These are phyloP conservation scores for Triangularia setosa DNA, from an alignment of 2,329 filamentous ascomycete species.

Conservation along the genomic window DNA sequence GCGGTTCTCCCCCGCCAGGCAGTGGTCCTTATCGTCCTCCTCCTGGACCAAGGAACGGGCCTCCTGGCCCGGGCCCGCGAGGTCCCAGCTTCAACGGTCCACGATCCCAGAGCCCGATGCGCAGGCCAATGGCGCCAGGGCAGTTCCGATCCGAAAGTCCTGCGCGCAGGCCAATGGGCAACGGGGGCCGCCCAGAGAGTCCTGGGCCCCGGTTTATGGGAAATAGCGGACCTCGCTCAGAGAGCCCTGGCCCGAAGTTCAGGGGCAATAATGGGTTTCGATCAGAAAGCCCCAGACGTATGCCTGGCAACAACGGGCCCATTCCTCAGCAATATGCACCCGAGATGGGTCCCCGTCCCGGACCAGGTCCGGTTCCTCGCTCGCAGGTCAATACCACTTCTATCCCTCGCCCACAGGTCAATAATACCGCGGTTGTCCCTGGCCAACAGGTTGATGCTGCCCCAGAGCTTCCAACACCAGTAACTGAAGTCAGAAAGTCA, in stretches of 20 bases:
- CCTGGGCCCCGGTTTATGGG: conserved; percentile 3
- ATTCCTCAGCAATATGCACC: neutral
- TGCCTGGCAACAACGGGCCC: neutral
- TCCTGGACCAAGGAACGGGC: neutral
- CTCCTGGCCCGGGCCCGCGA: neutral
- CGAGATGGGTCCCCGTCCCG: neutral
- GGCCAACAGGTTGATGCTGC: neutral
- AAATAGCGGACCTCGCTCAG: conserved; percentile 1
- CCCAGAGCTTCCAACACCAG: conserved; percentile 6
- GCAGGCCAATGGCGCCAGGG: conserved; percentile 19
- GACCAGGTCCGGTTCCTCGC: neutral
- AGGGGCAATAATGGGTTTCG: neutral
- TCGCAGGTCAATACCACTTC: neutral
- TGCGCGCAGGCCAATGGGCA: conserved; percentile 6
- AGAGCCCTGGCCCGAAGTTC: conserved; percentile 7
- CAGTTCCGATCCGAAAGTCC: conserved; percentile 14
- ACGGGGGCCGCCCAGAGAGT: conserved; percentile 12
- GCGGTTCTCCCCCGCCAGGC: neutral
- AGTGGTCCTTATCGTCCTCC: neutral
- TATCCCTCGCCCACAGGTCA: neutral
- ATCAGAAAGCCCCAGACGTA: neutral
- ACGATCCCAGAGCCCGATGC: conserved; percentile 5
- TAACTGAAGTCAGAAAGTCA: conserved; percentile 23
- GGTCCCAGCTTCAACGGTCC: neutral
- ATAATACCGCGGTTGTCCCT: neutral